Evolutionary conservation across 208 protist genomes (phyloP).

Genomic region (Dictyostelium gargantuum): DNA sequence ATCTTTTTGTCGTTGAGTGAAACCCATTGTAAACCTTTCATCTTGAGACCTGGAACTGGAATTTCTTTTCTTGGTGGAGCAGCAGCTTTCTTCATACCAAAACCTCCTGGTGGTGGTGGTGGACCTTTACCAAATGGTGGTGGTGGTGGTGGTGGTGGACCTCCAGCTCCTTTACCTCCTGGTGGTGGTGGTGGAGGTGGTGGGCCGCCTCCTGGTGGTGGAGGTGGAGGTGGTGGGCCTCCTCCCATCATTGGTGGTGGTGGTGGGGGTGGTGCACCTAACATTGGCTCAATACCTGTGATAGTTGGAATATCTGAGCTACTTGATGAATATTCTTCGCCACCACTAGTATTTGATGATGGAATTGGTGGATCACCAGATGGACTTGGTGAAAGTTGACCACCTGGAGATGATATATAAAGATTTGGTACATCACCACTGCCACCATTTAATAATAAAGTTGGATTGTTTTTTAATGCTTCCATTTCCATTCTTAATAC

Average conservation of each 20-base stretch:
- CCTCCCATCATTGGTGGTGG: not conserved
- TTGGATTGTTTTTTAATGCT: not conserved
- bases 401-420: not conserved
- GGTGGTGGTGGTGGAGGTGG: constrained; percentile 2
- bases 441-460: not conserved
- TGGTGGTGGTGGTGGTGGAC: not conserved
- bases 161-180: too few relatives aligned
- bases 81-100: constrained; percentile 17
- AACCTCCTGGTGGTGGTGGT: not conserved
- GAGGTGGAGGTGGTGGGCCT: not conserved
- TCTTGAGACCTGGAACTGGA: constrained; percentile 22
- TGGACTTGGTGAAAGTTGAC: too few relatives aligned
- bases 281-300: not conserved
- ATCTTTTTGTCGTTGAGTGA: constrained; percentile 65
- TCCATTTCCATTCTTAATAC: constrained; percentile 10
- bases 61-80: constrained; percentile 49
- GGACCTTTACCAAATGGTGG: not conserved
- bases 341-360: not conserved
- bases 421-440: not conserved
- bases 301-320: not conserved
- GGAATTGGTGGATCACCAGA: not conserved
- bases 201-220: not conserved
- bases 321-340: not conserved
- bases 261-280: not conserved
- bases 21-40: constrained; percentile 74